A percentile compares a stretch with the other conserved stretches of the same genome.
Conservation (phyloP, 2,329 filamentous ascomycete genomes). For the Paradendryphiella salina region DNA sequence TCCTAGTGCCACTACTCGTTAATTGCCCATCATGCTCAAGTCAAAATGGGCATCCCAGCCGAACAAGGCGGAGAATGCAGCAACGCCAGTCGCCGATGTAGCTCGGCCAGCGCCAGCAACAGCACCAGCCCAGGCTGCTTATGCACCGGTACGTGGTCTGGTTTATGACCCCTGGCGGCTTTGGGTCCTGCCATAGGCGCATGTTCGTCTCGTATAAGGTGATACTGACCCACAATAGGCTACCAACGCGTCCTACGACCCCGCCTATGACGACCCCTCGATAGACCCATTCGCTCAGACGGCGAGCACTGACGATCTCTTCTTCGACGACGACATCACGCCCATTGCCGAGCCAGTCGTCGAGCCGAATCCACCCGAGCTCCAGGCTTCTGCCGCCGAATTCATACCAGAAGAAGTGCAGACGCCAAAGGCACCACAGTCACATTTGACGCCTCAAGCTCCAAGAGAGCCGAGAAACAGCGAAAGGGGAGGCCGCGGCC, state of each 20-base stretch:
- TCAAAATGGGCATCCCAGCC: constrained; percentile 41
- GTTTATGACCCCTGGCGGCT: not conserved
- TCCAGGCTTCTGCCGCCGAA: constrained; percentile 25
- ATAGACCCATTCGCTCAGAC: constrained; percentile 55
- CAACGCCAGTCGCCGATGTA: constrained; percentile 4
- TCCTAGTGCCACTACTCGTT: constrained; percentile 1
- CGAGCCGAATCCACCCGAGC: constrained; percentile 34
- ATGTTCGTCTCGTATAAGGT: constrained; percentile 7
- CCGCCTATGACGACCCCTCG: constrained; percentile 34
- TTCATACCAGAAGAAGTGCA: constrained; percentile 25
- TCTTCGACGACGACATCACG: constrained; percentile 57
- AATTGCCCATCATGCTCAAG: constrained; percentile 31
- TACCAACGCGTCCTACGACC: constrained; percentile 31
- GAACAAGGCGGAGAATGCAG: constrained; percentile 10
- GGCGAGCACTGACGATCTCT: constrained; percentile 55
- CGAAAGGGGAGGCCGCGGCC: constrained; percentile 34
- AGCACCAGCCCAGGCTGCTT: constrained; percentile 13
- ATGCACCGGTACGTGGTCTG: constrained; percentile 9
- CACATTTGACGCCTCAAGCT: constrained; percentile 26
- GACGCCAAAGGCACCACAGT: constrained; percentile 27
- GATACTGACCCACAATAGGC: constrained; percentile 14
- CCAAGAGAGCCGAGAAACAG: constrained; percentile 35
- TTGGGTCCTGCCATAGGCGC: not conserved
- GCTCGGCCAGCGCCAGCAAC: constrained; percentile 11
- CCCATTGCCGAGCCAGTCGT: constrained; percentile 51